Conservation (phyloP, 2,329 filamentous ascomycete genomes). For the Cadophora luteo-olivacea region DNA sequence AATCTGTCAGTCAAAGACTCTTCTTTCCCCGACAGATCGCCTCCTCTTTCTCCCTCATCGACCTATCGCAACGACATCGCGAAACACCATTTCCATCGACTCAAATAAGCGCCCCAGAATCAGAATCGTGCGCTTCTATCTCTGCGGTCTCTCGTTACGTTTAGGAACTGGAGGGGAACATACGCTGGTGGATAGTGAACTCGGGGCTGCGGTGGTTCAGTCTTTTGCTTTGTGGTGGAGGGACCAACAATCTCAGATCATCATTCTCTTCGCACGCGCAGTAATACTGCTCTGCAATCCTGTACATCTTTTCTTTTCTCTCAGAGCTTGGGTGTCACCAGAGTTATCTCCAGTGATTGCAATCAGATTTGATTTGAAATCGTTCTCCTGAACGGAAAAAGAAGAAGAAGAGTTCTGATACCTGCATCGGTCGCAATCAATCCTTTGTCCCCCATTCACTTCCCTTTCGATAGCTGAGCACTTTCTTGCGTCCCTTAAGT, state of each 20-base stretch:
- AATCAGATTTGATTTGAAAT: conserved; percentile 48
- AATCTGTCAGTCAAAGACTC: conserved; percentile 7
- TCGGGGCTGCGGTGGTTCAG: conserved; percentile 32
- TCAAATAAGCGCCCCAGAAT: conserved; percentile 7
- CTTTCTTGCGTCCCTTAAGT: conserved; percentile 36
- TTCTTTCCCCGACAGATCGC: not conserved
- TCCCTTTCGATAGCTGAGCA: conserved; percentile 38
- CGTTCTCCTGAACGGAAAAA: conserved; percentile 46
- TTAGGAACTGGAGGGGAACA: conserved; percentile 16
- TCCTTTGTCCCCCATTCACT: conserved; percentile 33
- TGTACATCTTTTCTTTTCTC: conserved; percentile 46
- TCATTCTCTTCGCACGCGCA: conserved; percentile 34
- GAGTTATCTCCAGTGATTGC: conserved; percentile 45
- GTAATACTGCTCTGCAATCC: conserved; percentile 44
- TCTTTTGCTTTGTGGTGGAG: conserved; percentile 40
- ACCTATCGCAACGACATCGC: not conserved
- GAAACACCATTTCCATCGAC: conserved; percentile 10
- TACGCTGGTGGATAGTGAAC: conserved; percentile 16
- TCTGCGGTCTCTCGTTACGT: conserved; percentile 11
- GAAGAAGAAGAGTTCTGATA: conserved; percentile 46
- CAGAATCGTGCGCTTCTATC: not conserved
- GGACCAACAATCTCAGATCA: conserved; percentile 37
- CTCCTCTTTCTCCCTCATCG: conserved; percentile 3
- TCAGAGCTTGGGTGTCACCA: conserved; percentile 41
- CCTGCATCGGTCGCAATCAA: conserved; percentile 43